Percentiles rank a stretch among this genome's conserved stretches.
These are phyloP conservation scores for Magnusiomyces tetraspermus DNA, from an alignment of 1,139 yeast genomes.

Conservation along the genomic window DNA sequence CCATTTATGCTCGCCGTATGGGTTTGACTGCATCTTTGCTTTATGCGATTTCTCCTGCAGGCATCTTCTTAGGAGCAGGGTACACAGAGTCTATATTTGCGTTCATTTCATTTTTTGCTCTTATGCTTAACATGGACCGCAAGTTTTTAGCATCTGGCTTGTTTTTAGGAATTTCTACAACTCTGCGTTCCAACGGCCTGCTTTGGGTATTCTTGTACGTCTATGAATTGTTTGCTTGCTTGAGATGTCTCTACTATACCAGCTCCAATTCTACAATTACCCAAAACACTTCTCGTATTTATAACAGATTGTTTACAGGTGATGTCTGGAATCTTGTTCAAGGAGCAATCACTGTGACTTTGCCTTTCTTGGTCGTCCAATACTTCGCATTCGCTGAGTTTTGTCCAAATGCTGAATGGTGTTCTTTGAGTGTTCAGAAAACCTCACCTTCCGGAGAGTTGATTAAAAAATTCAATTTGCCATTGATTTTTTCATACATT, in stretches of 20 bases:
- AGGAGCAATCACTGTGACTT: conserved; percentile 49
- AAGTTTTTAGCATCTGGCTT: conserved; percentile 49
- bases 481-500: conserved; percentile 63
- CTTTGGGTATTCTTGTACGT: conserved; percentile 61
- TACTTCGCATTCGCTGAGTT: conserved; percentile 45
- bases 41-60: conserved; percentile 64
- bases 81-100: conserved; percentile 75
- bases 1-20: conserved; percentile 15
- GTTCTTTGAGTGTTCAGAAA: conserved; percentile 31
- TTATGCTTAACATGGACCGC: conserved; percentile 37
- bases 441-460: neutral
- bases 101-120: conserved; percentile 50
- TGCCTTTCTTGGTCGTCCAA: conserved; percentile 41
- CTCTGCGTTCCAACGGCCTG: conserved; percentile 67
- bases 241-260: conserved; percentile 10
- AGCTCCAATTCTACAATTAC: conserved; percentile 13
- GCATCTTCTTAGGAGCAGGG: conserved; percentile 63
- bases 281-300: neutral
- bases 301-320: neutral
- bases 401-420: conserved; percentile 77
- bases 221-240: conserved; percentile 38
- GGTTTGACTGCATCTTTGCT: conserved; percentile 39
- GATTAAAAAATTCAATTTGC: conserved; percentile 28
- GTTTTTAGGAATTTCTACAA: conserved; percentile 46
- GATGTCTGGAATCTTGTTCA: conserved; percentile 25